Evolutionary conservation across 2,329 filamentous ascomycete species (phyloP), one percentile per base, ranked within the genome.

Genomic region (Colletotrichum kahawae): DNA sequence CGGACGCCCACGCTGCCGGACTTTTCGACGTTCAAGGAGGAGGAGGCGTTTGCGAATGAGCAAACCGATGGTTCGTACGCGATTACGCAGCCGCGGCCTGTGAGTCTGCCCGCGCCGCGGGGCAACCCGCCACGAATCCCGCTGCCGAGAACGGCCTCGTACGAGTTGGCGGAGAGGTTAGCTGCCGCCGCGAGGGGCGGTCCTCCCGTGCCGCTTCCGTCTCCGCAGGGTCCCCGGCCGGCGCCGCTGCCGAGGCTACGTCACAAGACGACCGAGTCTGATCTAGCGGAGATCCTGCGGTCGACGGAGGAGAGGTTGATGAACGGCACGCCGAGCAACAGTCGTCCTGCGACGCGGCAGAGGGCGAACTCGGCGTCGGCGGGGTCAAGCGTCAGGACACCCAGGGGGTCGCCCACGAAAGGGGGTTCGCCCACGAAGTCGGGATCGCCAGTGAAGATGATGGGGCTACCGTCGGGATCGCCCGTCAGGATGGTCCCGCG

Each of bases 251-350:
- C 78, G 1, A 77, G 79, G 18, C 70, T 79, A 56, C 79, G 81
- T 31, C 78, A 82, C 27, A 79, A 79, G 65, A 83, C 81, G 48
- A 85, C 88, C 0, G 89, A 91, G 76, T 84, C 86, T 13, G 88
- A 88, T 2, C 79, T 92, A 31, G 83, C 86, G 2, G 83, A 88
- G 74, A 91, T 92, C 33, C 82, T 92, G 36, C 84, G 84, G 57
- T 88, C 85, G 38, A 92, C 90, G 2, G 90, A 91, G 31, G 83
- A 87, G 81, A 83, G 89, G 12, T 83, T 91, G 16, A 83, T 85
- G 24, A 84, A 87, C 5, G 86, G 85, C 5, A 79, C 71, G 12
- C 77, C 78, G n/a, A 81, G 80, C 18, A 83, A 82, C 64, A 81
- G 80, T n/a, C 56, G 73, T 14, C 73, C 73, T 4, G 65, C 77